A percentile compares a stretch with the other conserved stretches of the same genome.
Conservation (phyloP, 75 land plant genomes). For the Cunninghamia lanceolata region DNA sequence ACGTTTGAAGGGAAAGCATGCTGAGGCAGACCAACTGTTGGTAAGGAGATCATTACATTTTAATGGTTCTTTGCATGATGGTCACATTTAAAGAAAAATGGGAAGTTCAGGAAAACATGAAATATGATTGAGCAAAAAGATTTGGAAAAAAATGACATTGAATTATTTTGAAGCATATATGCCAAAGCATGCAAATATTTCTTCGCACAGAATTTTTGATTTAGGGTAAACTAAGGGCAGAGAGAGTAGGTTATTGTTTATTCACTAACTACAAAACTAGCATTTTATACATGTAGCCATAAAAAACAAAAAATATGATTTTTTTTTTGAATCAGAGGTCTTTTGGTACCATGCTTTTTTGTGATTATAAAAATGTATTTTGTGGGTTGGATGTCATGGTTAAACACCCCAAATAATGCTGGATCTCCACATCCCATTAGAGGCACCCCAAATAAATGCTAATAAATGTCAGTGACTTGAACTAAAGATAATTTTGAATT, state of each 20-base stretch:
- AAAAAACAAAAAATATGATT: neutral
- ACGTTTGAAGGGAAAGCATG: slow-evolving; percentile 76
- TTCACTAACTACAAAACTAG: neutral
- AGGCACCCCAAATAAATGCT: neutral
- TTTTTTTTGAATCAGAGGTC: neutral
- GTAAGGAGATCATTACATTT: slow-evolving; percentile 26
- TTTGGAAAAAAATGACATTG: neutral
- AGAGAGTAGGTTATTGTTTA: neutral
- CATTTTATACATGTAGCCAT: neutral
- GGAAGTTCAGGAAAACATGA: neutral
- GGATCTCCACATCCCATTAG: neutral
- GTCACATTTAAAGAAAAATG: neutral
- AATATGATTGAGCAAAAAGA: too few relatives aligned
- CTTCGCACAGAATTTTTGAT: neutral
- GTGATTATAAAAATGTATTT: neutral
- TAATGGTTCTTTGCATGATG: neutral
- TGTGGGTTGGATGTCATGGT: neutral
- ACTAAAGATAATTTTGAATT: neutral
- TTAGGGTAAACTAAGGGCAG: neutral
- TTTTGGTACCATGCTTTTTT: neutral
- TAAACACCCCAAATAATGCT: neutral
- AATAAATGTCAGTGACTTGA: neutral
- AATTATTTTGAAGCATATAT: neutral
- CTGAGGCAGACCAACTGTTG: slow-evolving; percentile 86
- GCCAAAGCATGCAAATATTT: neutral